These are phyloP conservation scores for Echium plantagineum DNA, from an alignment of 257 asterid genomes.

Conservation along the genomic window DNA sequence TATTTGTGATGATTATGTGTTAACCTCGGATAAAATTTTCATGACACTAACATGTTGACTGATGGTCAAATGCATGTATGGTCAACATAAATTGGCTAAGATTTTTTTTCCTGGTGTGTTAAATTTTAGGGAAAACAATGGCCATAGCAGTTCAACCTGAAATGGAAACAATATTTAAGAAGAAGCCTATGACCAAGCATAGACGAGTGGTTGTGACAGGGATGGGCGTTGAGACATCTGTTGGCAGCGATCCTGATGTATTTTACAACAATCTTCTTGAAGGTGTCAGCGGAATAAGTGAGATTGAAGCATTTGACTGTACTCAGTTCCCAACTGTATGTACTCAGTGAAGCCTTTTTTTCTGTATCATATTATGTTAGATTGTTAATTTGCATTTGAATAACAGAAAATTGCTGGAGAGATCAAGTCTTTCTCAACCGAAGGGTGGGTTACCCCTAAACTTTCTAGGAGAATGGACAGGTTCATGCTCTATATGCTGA, in stretches of 20 bases:
- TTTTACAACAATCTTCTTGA: slow-evolving; percentile 80
- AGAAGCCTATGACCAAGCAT: slow-evolving; percentile 53
- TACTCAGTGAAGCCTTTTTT: slow-evolving; percentile 12
- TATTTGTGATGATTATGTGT: not conserved
- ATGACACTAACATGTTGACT: not conserved
- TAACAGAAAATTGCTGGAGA: slow-evolving; percentile 93
- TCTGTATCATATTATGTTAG: slow-evolving; percentile 9
- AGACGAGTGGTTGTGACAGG: slow-evolving; percentile 97
- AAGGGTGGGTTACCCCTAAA: slow-evolving; percentile 92
- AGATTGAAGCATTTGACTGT: slow-evolving; percentile 85
- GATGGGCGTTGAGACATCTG: slow-evolving; percentile 83
- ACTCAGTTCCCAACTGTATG: slow-evolving; percentile 79
- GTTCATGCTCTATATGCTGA: slow-evolving; percentile 95
- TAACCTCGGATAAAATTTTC: not conserved
- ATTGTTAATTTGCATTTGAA: slow-evolving; percentile 16
- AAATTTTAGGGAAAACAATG: slow-evolving; percentile 45
- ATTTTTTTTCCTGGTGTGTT: slow-evolving; percentile 6
- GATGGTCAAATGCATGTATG: not conserved
- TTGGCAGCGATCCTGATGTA: slow-evolving; percentile 67
- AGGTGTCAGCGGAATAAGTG: slow-evolving; percentile 85
- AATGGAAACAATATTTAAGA: slow-evolving; percentile 35
- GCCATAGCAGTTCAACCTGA: slow-evolving; percentile 44
- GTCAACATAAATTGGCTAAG: not conserved
- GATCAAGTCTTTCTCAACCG: slow-evolving; percentile 80
- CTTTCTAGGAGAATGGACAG: slow-evolving; percentile 86